Conservation (phyloP, 495 filamentous ascomycete species). For the Cercophora samala region DNA sequence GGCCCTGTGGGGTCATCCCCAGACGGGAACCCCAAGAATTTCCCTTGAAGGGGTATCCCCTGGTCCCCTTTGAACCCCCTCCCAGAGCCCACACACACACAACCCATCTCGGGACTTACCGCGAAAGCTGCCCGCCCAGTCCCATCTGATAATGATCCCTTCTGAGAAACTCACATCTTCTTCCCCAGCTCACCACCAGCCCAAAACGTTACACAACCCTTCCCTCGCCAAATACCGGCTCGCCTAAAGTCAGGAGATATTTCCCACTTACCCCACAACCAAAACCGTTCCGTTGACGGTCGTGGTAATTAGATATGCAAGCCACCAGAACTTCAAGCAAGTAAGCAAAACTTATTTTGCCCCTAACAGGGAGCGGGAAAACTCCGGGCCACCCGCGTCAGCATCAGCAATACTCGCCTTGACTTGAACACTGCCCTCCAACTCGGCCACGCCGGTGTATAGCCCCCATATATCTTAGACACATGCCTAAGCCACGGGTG, state of each 20-base stretch:
- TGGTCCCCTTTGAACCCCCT: no score
- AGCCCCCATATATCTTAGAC: no score
- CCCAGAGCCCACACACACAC: no score
- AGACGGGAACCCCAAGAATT: neutral
- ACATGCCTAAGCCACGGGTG: no score
- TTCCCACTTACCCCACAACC: neutral
- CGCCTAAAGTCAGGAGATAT: neutral
- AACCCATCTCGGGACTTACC: neutral
- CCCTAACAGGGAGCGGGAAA: neutral
- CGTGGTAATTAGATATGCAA: neutral
- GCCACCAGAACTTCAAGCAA: neutral
- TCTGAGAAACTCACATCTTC: neutral
- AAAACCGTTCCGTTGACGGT: neutral
- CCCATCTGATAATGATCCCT: neutral
- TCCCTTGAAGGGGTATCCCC: neutral
- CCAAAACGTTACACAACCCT: neutral
- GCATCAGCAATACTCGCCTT: no score
- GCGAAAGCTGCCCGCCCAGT: no score
- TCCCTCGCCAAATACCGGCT: neutral
- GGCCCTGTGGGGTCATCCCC: neutral
- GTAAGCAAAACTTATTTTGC: neutral
- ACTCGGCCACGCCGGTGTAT: no score
- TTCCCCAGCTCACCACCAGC: neutral
- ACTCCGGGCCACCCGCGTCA: neutral
- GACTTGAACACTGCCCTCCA: no score